Conservation (phyloP, 148 eudicot species). For the Amaranthus cruentus region DNA sequence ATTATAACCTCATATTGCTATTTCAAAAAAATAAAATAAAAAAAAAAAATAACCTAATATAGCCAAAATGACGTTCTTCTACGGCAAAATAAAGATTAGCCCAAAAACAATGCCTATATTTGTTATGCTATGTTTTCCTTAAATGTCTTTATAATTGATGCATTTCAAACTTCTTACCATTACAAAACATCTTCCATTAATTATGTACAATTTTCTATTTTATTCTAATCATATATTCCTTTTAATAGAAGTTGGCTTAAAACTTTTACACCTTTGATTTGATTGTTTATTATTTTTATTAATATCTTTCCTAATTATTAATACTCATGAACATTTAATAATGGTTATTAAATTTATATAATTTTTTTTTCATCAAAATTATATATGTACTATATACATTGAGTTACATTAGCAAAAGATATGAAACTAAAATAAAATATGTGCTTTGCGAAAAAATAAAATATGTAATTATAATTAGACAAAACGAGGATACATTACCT, state of each 20-base stretch:
- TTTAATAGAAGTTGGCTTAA: constrained; percentile 16
- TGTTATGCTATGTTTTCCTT: constrained; percentile 1
- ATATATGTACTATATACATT: no score
- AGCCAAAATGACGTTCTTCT: constrained; percentile 5
- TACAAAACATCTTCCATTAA: constrained; percentile 20
- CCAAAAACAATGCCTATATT: constrained; percentile 9
- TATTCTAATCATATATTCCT: neutral
- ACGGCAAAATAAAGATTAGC: constrained; percentile 2
- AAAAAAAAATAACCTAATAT: neutral
- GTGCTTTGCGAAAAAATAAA: no score
- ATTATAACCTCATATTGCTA: no score
- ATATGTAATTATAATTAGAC: no score
- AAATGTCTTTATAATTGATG: constrained; percentile 4
- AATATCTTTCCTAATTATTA: neutral
- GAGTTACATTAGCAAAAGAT: no score
- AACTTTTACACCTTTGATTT: constrained; percentile 10
- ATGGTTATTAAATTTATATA: no score
- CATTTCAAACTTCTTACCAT: constrained; percentile 8
- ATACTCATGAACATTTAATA: neutral
- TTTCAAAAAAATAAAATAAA: no score
- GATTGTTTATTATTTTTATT: neutral
- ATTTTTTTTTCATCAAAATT: no score
- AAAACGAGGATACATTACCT: no score
- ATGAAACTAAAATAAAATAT: no score
- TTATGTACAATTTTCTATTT: constrained; percentile 11